Conservation (phyloP, 257 asterid genomes). For the Nyctanthes arbortristis region DNA sequence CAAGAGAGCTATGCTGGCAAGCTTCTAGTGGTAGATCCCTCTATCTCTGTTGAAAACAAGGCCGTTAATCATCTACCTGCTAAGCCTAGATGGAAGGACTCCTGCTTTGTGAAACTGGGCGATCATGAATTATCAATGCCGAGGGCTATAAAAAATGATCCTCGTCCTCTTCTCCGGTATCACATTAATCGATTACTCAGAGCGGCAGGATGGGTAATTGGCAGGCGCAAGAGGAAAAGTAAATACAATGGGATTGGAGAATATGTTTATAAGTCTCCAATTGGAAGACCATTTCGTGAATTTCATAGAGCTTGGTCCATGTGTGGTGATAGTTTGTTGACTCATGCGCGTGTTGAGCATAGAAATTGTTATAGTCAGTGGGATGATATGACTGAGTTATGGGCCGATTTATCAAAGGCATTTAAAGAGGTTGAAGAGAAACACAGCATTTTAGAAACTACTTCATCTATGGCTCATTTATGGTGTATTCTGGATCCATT, state of each 20-base stretch:
- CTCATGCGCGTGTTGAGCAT: constrained; percentile 46
- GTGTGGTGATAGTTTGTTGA: constrained; percentile 70
- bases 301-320: constrained; percentile 90
- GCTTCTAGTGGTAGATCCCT: constrained; percentile 48
- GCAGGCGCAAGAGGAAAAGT: constrained; percentile 87
- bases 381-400: constrained; percentile 70
- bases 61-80: constrained; percentile 40
- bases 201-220: constrained; percentile 92
- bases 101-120: constrained; percentile 77
- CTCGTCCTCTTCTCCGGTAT: constrained; percentile 96
- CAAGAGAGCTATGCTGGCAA: constrained; percentile 83
- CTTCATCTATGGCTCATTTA: constrained; percentile 62
- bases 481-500: constrained; percentile 98
- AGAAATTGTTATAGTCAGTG: constrained; percentile 54
- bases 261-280: constrained; percentile 83
- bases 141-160: constrained; percentile 73
- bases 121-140: constrained; percentile 71
- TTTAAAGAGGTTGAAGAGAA: constrained; percentile 65
- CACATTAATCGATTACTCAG: constrained; percentile 80
- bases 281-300: constrained; percentile 95
- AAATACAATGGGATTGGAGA: constrained; percentile 86
- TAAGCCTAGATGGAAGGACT: constrained; percentile 90
- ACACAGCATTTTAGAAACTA: constrained; percentile 48
- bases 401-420: constrained; percentile 64
- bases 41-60: constrained; percentile 37